Evolutionary conservation across 805 yeast genomes (phyloP).

Genomic region (Naumovozyma baii): DNA sequence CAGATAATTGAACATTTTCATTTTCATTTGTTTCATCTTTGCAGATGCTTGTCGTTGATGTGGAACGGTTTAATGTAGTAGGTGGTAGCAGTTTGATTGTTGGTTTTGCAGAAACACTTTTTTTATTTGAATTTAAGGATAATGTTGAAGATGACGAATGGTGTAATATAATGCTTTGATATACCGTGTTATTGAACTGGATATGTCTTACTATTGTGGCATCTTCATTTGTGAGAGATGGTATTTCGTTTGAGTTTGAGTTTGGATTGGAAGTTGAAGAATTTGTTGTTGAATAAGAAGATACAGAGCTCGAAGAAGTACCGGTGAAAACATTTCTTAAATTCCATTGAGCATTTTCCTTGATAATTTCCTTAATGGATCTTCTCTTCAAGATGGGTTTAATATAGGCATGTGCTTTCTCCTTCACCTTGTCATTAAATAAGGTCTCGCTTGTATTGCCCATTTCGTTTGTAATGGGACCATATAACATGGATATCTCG

Average conservation of each 20-base stretch:
- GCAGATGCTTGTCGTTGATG: not conserved
- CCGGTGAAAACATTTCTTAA: not conserved
- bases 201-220: constrained; percentile 2
- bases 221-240: not conserved
- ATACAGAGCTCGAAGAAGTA: not conserved
- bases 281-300: not conserved
- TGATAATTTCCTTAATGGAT: constrained; percentile 60
- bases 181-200: constrained; percentile 5
- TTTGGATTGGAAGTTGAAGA: not conserved
- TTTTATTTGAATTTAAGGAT: not conserved
- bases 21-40: not conserved
- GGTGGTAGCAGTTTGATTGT: constrained; percentile 4
- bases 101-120: not conserved
- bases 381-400: constrained; percentile 76
- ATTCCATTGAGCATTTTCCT: constrained; percentile 22
- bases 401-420: not conserved
- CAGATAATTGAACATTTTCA: not conserved
- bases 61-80: constrained; percentile 2
- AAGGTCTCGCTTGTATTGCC: not conserved
- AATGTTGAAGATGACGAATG: constrained; percentile 1
- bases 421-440: not conserved
- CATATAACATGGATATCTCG: not conserved
- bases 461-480: not conserved
- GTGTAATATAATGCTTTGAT: constrained; percentile 6
- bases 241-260: not conserved